phyloP scores from a whole-genome alignment of 1,284 basidiomycete genomes.

The Ustilago esculenta region DNA sequence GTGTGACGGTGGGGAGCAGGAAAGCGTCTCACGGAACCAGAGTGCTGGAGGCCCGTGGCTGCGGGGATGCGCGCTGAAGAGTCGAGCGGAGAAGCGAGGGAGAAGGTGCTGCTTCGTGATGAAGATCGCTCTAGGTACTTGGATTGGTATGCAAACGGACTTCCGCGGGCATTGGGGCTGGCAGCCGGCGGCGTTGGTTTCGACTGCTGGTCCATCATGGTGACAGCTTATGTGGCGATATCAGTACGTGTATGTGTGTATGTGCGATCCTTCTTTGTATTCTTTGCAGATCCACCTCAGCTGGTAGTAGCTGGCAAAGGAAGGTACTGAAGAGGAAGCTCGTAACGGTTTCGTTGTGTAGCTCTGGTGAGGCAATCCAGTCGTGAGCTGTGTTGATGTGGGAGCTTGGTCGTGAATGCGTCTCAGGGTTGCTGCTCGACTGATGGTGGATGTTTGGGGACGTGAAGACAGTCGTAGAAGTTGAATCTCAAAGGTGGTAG shows the following conservation, averaged over 20 bases:
- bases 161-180: conserved; percentile 46
- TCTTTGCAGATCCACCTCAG: too few relatives aligned
- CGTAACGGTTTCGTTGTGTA: too few relatives aligned
- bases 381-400: too few relatives aligned
- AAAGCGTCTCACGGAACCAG: conserved; percentile 49
- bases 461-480: too few relatives aligned
- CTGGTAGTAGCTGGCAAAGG: too few relatives aligned
- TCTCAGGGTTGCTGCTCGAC: too few relatives aligned
- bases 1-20: conserved; percentile 59
- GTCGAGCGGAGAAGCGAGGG: conserved; percentile 40
- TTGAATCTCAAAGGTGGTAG: background rate
- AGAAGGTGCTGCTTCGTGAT: conserved; percentile 56
- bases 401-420: too few relatives aligned
- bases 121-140: conserved; percentile 59
- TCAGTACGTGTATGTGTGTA: background rate
- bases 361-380: too few relatives aligned
- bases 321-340: too few relatives aligned
- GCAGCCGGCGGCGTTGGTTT: conserved; percentile 46
- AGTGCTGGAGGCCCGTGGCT: conserved; percentile 37
- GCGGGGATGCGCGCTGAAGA: conserved; percentile 1
- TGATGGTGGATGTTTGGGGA: too few relatives aligned
- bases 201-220: conserved; percentile 46
- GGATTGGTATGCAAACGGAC: conserved; percentile 61
- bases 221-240: background rate
- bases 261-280: too few relatives aligned